Evolutionary conservation across 2,329 filamentous ascomycete species (phyloP).

Genomic region (Fusarium dimerum): DNA sequence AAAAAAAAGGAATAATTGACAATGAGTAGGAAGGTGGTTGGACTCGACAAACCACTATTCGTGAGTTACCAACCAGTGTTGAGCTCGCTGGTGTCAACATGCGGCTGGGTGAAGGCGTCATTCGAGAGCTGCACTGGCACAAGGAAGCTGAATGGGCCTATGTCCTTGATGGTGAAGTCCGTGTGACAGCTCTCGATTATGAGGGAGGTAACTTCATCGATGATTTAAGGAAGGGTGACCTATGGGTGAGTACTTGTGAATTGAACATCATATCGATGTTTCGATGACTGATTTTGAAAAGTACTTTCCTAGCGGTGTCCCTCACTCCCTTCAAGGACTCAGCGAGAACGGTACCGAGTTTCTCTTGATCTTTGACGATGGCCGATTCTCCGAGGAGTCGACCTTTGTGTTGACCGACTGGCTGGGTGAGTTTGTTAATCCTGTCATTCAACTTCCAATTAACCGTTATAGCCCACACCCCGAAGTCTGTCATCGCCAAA

Average conservation of each 20-base stretch:
- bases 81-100: slow-evolving; percentile 78
- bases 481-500: slow-evolving; percentile 69
- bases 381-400: slow-evolving; percentile 58
- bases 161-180: slow-evolving; percentile 68
- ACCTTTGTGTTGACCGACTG: slow-evolving; percentile 76
- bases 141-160: slow-evolving; percentile 80
- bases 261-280: too few species aligned
- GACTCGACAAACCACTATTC: slow-evolving; percentile 72
- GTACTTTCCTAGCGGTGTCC: slow-evolving; percentile 77
- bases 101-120: slow-evolving; percentile 71
- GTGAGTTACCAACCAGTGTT: slow-evolving; percentile 64
- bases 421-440: slow-evolving; percentile 50
- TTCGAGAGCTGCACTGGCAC: slow-evolving; percentile 80
- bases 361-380: slow-evolving; percentile 51
- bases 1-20: background rate
- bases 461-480: slow-evolving; percentile 59
- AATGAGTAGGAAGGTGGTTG: slow-evolving; percentile 66
- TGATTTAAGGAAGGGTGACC: slow-evolving; percentile 72
- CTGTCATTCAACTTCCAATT: slow-evolving; percentile 3
- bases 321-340: slow-evolving; percentile 75
- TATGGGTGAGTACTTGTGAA: slow-evolving; percentile 44
- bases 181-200: slow-evolving; percentile 72
- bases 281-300: background rate
- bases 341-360: slow-evolving; percentile 60
- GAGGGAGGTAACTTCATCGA: slow-evolving; percentile 78